phyloP scores from a whole-genome alignment of 495 filamentous ascomycete genomes.

The Thozetella sp. region DNA sequence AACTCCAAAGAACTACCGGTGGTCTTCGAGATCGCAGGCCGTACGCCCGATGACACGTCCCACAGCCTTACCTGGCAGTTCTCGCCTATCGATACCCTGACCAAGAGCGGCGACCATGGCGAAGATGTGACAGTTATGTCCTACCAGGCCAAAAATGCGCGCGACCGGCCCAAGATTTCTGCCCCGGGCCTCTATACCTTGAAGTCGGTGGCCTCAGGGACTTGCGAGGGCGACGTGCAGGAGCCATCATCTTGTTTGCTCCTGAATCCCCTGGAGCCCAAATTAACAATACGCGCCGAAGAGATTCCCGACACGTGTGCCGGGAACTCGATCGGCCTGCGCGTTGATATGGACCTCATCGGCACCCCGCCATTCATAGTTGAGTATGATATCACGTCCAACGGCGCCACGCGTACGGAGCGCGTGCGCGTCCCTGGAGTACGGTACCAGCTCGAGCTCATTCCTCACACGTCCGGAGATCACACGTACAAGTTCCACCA shows the following conservation, averaged over 20 bases:
- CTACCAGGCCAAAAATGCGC: constrained; percentile 50
- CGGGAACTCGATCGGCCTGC: constrained; percentile 85
- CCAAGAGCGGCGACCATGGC: constrained; percentile 63
- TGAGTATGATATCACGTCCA: constrained; percentile 67
- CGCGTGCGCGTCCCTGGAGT: constrained; percentile 60
- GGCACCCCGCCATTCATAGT: constrained; percentile 89
- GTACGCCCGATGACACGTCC: constrained; percentile 51
- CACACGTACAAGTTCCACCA: constrained; percentile 84
- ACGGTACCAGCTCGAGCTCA: constrained; percentile 79
- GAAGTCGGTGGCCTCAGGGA: constrained; percentile 72
- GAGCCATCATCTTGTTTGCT: constrained; percentile 91
- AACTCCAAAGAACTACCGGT: constrained; percentile 69
- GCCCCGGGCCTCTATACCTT: constrained; percentile 86
- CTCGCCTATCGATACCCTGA: constrained; percentile 66
- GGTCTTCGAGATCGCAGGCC: constrained; percentile 63
- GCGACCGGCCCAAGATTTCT: constrained; percentile 58
- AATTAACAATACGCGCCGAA: constrained; percentile 68
- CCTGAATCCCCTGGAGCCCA: constrained; percentile 87
- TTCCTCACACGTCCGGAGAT: constrained; percentile 78
- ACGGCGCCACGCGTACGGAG: constrained; percentile 45
- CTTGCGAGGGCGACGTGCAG: constrained; percentile 83
- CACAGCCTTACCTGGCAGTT: constrained; percentile 69
- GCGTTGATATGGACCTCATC: constrained; percentile 82
- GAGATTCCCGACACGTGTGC: constrained; percentile 93
- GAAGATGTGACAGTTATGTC: constrained; percentile 51